Evolutionary conservation across 306 rosid genomes (phyloP).

Genomic region (Vicia villosa): DNA sequence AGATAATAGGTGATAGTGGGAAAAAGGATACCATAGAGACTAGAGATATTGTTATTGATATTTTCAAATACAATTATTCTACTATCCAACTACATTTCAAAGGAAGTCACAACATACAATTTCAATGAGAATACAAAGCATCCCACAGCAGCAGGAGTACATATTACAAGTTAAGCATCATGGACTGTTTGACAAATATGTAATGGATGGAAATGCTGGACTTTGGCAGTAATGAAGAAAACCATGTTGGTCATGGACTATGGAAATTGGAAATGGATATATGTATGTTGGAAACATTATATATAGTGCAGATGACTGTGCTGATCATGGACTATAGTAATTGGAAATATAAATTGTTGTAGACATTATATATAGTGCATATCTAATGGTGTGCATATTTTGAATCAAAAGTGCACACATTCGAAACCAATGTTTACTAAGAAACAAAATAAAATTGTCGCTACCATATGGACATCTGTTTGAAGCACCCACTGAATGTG

Average conservation of each 20-base stretch:
- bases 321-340: background rate
- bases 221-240: conserved; percentile 9
- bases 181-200: conserved; percentile 12
- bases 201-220: conserved; percentile 19
- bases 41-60: conserved; percentile 15
- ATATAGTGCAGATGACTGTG: background rate
- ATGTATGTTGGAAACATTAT: conserved; percentile 1
- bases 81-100: conserved; percentile 8
- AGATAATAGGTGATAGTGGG: background rate
- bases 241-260: background rate
- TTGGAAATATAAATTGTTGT: background rate
- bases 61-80: conserved; percentile 10
- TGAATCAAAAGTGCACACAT: background rate
- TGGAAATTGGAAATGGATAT: conserved; percentile 12
- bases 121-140: conserved; percentile 20
- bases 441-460: background rate
- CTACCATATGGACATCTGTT: background rate
- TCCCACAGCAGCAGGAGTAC: background rate
- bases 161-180: conserved; percentile 13
- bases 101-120: conserved; percentile 23
- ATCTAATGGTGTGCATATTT: background rate
- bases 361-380: background rate
- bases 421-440: background rate
- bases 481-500: background rate
- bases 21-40: conserved; percentile 2